Conservation (phyloP, 192 early-diverging fungal species). For the Mortierella claussenii region DNA sequence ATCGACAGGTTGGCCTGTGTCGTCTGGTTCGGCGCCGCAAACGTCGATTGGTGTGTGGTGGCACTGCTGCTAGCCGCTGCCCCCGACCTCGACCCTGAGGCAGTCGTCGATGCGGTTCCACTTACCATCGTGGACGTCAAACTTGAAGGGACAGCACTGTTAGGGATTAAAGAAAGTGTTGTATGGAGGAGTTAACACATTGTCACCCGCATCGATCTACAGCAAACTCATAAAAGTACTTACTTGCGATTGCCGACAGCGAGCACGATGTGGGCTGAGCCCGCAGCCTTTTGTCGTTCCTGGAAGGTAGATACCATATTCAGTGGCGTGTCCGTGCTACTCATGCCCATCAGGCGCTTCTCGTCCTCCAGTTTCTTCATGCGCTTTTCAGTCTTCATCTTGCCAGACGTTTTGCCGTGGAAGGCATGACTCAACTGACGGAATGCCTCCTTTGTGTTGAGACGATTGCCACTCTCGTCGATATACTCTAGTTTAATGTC, state of each 20-base stretch:
- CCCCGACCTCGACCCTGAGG: constrained; percentile 16
- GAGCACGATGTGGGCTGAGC: constrained; percentile 85
- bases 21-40: constrained; percentile 36
- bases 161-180: too few species aligned
- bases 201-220: too few species aligned
- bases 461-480: constrained; percentile 85
- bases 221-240: constrained; percentile 1
- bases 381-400: constrained; percentile 93
- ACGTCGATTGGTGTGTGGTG: constrained; percentile 7
- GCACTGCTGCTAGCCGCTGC: constrained; percentile 6
- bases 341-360: constrained; percentile 77
- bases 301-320: constrained; percentile 77
- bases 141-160: constrained; percentile 55
- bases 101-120: constrained; percentile 18
- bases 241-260: constrained; percentile 78
- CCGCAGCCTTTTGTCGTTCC: constrained; percentile 74
- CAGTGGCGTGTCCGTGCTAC: constrained; percentile 79
- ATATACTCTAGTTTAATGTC: constrained; percentile 90
- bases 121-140: constrained; percentile 20
- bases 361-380: constrained; percentile 87
- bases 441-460: constrained; percentile 93
- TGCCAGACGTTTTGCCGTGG: constrained; percentile 94
- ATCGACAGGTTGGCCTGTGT: constrained; percentile 47
- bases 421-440: constrained; percentile 92
- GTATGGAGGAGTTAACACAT: too few species aligned